Base-by-base conservation (phyloP, 2,329 filamentous ascomycete genomes). In the Colletotrichum phormii region DNA sequence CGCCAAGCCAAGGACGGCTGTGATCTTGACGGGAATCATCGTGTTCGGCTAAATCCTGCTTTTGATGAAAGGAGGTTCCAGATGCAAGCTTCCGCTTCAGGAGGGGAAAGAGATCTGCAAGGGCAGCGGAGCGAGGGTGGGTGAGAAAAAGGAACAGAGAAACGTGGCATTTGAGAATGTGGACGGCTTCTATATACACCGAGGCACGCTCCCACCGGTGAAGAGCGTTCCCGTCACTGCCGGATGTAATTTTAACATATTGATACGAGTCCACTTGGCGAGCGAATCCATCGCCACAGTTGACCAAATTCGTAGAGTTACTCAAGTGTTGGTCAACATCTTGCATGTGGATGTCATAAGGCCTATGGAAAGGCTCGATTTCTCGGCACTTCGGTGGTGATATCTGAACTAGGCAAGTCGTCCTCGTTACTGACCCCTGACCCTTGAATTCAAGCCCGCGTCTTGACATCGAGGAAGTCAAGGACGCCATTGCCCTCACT, bases 21-120 rank as follows among this genome's bases (percentile, higher is more conserved):
- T 13, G 55, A 70, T 31, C 67, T 70, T 70, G 42, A 24, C 61
- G 61, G 33, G 54, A 55, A 65, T 31, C 67, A 70, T 70, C 31
- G 5, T 70, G 24, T 31, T 57, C 7, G 33, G 53, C n/a, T 12
- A 18, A 42, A 7, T 24, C 31, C 15, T 13, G 22, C 9, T 29
- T 62, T 62, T 35, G 57, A 67, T 67, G 57, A 67, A 62, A 62
- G 65, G 58, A 26, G 57, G 58, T 22, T 69, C 66, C 51, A 29
- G 22, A 64, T 49, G 66, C 66, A 64, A 61, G 59, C 35, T n/a
- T 26, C 66, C 24, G 66, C 66, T 35, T 46, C 5, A 24, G 15
- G 33, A 33, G 49, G 18, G 18, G 61, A 42, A 46, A 69, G 22
- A 12, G 59, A 66, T 70, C 67, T 60, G 61, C 67, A 70, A 46